Conservation (phyloP, 192 early-diverging fungal species). For the Backusella parvicylindrica region DNA sequence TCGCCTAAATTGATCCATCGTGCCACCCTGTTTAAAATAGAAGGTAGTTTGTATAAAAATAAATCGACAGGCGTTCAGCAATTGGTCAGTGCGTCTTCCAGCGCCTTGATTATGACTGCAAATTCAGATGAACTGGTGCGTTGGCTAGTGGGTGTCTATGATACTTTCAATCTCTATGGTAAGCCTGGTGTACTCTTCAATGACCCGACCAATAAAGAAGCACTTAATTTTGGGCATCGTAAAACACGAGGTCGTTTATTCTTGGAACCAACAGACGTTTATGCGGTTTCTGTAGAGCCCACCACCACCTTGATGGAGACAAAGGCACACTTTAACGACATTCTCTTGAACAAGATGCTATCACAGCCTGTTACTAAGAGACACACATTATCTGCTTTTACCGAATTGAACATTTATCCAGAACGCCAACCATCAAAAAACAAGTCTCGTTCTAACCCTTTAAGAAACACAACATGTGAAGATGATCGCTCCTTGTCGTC, state of each 20-base stretch:
- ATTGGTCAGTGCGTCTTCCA: not conserved
- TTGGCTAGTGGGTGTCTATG: slow-evolving; percentile 39
- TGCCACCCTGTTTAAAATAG: slow-evolving; percentile 36
- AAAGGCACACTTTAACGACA: not conserved
- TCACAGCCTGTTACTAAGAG: not conserved
- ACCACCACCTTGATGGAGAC: not conserved
- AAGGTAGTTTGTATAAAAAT: slow-evolving; percentile 31
- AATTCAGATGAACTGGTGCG: slow-evolving; percentile 34
- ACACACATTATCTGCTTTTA: not conserved
- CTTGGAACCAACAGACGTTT: slow-evolving; percentile 15
- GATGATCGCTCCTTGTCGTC: not conserved
- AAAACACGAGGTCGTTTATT: slow-evolving; percentile 6
- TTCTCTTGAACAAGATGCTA: not conserved
- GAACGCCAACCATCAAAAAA: not conserved
- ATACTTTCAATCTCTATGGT: slow-evolving; percentile 45
- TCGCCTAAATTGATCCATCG: slow-evolving; percentile 39
- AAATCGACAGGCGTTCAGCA: slow-evolving; percentile 1
- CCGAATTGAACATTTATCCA: not conserved
- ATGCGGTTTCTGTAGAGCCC: not conserved
- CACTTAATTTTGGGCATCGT: slow-evolving; percentile 23
- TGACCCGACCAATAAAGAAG: not conserved
- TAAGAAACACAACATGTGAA: not conserved
- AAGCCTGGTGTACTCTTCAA: slow-evolving; percentile 28
- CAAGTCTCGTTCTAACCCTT: not conserved
- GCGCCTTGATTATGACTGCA: slow-evolving; percentile 30